Conservation (phyloP, 2,329 filamentous ascomycete genomes). For the Colletotrichum sp. region DNA sequence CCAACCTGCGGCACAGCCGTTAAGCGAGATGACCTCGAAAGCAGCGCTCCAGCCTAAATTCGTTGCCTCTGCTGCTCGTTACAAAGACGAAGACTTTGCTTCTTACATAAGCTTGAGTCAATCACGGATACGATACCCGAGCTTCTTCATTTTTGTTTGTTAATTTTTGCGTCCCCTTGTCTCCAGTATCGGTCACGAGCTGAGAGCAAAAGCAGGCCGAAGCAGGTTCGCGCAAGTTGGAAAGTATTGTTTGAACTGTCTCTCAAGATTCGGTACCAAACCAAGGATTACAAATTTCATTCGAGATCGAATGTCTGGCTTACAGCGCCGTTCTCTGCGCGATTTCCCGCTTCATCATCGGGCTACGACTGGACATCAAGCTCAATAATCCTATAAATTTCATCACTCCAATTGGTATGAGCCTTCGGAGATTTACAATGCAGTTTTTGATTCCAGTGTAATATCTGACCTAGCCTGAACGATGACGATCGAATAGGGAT, state of each 20-base stretch:
- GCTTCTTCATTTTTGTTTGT: background rate
- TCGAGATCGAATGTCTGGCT: background rate
- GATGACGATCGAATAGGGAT: background rate
- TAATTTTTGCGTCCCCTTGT: background rate
- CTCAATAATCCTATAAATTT: background rate
- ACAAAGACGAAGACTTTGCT: background rate
- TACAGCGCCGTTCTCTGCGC: background rate
- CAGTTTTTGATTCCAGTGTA: background rate
- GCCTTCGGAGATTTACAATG: background rate
- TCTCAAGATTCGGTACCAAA: fast-evolving
- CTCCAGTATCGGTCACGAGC: background rate
- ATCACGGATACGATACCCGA: background rate
- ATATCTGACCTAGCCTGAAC: background rate
- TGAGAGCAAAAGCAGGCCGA: background rate
- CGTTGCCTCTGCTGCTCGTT: background rate
- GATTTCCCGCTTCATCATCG: background rate
- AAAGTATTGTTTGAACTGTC: background rate
- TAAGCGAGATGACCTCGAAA: background rate
- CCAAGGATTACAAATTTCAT: background rate
- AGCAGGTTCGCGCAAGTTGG: background rate
- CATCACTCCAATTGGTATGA: background rate
- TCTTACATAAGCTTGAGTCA: background rate
- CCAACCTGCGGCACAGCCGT: background rate
- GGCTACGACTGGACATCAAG: background rate
- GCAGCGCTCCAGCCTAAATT: background rate